Base-by-base conservation (phyloP, 768 basidiomycete genomes). In the Sarcodon aspratus region DNA sequence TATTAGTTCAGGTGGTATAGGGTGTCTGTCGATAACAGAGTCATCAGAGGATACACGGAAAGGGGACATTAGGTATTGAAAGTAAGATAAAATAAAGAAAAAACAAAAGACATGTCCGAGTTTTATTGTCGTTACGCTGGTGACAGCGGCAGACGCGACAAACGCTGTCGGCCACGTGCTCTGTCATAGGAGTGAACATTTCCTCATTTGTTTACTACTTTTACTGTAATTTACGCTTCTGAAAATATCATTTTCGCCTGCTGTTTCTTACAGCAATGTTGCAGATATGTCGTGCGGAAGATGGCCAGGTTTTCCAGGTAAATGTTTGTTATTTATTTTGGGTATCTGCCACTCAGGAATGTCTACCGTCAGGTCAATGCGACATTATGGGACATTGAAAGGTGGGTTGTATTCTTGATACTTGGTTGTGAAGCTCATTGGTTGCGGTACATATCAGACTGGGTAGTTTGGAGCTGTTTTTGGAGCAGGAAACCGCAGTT, bases 361-460 rank as follows among this genome's bases (percentile, higher is more conserved):
- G 36, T 43, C 42, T 9, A 9, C 13, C 33, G 13, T 21, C 53
- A 71, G 66, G 77, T 82, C 48, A 79, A 80, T 62, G 76, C 77
- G 42, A 73, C 79, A 4, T 61, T 89, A 47, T 75, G 84, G 65
- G 86, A 90, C 59, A 81, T 91, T 50, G 84, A 89, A 67, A 74
- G 78, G 86, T 82, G 61, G 48, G 68, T 44, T 15, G 48, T 56
- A 32, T 45, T 34, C 15, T 27, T 35, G 37, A 35, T 33, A 36
- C 27, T 33, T 46, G 9, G 27, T 27, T 11, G 32, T 33, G 18
- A 32, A 36, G 51, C 36, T 31, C 27, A 15, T 15, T 15, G 6
- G 7, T 13, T 34, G 10, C 46, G 33, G 33, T 33, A 8, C 35
- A 32, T 42, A 35, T 17, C 36, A 90, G 86, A 55, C 69, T 66